Base-by-base conservation (phyloP, 2,329 filamentous ascomycete species). In the Sporothrix sp. region DNA sequence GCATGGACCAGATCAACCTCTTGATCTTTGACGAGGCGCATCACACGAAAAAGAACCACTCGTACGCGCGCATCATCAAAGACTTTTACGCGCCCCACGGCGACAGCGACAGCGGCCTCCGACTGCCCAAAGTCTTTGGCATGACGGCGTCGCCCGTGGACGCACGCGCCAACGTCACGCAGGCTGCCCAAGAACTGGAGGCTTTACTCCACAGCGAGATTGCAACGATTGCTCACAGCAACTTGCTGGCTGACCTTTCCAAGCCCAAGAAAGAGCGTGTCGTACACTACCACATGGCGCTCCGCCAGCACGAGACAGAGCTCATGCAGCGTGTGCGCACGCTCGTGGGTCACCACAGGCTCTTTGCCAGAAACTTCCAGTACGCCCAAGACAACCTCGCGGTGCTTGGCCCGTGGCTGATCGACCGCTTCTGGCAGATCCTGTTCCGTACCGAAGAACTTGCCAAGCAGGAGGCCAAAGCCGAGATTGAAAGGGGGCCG, bases 71-170 rank as follows among this genome's bases (percentile, higher is more conserved):
- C 25, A 93, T 98, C 52, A 87, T 98, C 67, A 89, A 86, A 59
- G 85, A 95, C 52, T 89, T 87, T 58, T 97, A 96, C 61, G 60
- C 79, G 1, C 66, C 73, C 2, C 69, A 73, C 27, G 55, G 64
- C 0, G 59, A 62, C 0, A 68, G 67, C 39, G 59, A 73, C 27
- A 56, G 63, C 0, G 58, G 62, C 0, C n/a, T n/a, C n/a, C 68
- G 67, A 43, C 74, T 81, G 4, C 93, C 93, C 4, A 84, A 82
- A 33, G 82, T 98, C 18, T 85, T 98, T 57, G 91, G 91, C 23
- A 96, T 97, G 91, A 98, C 93, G 1, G 93, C 93, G 7, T 97
- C 93, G 0, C 93, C 93, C 0, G 84, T 96, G 3, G 90, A 97
- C 67, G 81, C 87, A 0, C 85, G 87, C 60, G 76, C 78, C 0